phyloP scores from a whole-genome alignment of 148 eudicot genomes.

The Chenopodium quinoa region DNA sequence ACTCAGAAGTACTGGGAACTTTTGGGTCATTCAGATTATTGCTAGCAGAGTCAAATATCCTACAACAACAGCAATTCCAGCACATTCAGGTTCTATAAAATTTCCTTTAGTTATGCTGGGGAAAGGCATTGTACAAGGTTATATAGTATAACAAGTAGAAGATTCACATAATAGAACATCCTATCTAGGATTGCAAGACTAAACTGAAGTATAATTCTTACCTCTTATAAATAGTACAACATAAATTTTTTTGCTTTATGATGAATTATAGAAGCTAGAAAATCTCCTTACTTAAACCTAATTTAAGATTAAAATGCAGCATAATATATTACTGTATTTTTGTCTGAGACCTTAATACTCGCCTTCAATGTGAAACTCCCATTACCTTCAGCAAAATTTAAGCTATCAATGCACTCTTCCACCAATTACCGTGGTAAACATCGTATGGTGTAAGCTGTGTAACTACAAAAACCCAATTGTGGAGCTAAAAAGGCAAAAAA shows the following conservation, averaged over 20 bases:
- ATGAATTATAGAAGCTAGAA: neutral
- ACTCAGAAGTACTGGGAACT: slow-evolving; percentile 51
- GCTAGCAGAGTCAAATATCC: slow-evolving; percentile 81
- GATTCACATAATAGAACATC: neutral
- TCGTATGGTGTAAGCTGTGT: too few relatives aligned
- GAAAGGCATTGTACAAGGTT: neutral
- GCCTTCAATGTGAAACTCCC: neutral
- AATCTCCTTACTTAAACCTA: neutral
- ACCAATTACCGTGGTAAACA: too few relatives aligned
- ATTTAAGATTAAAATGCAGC: neutral
- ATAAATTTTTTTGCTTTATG: neutral
- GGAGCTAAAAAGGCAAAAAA: neutral
- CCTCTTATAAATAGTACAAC: neutral
- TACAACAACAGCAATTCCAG: slow-evolving; percentile 26
- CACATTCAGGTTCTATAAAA: neutral
- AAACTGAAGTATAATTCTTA: neutral
- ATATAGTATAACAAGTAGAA: neutral
- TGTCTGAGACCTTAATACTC: neutral
- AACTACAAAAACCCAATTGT: neutral
- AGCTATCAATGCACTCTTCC: neutral
- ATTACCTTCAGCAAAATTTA: neutral
- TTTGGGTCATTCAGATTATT: slow-evolving; percentile 47
- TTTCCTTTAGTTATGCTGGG: neutral
- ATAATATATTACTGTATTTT: neutral
- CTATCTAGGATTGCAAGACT: neutral